Evolutionary conservation across 2,329 filamentous ascomycete species (phyloP).

Genomic region (Beauveria asiatica): DNA sequence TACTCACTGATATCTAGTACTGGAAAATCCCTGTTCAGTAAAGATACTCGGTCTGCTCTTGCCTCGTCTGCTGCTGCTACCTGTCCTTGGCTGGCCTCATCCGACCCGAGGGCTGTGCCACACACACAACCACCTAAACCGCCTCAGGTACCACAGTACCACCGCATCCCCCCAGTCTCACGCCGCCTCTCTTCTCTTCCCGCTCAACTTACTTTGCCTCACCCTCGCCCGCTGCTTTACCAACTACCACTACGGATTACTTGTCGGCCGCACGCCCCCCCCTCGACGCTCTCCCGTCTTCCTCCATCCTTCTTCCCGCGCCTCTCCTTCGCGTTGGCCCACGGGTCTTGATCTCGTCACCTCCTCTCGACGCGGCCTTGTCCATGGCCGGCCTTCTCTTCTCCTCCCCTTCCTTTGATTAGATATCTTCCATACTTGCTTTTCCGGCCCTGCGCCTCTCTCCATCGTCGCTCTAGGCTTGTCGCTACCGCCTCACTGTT

Average conservation of each 20-base stretch:
- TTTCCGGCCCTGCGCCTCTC: neutral
- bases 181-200: conserved; percentile 3
- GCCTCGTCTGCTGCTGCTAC: neutral
- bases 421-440: neutral
- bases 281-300: neutral
- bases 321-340: neutral
- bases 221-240: neutral
- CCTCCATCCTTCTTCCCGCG: neutral
- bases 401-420: neutral
- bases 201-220: neutral
- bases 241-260: neutral
- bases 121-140: neutral
- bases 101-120: conserved; percentile 2
- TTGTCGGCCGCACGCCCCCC: neutral
- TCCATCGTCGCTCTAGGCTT: neutral
- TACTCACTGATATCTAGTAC: neutral
- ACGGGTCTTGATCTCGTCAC: neutral
- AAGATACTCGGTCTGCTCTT: neutral
- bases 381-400: neutral
- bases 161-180: conserved; percentile 1
- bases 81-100: neutral
- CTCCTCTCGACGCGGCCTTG: neutral
- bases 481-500: neutral
- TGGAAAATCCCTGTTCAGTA: neutral
- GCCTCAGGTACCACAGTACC: neutral